Percentiles rank a stretch among this genome's conserved stretches.
These are phyloP conservation scores for Incumbomyces delicatus DNA, from an alignment of 2,329 filamentous ascomycete genomes.

Conservation along the genomic window DNA sequence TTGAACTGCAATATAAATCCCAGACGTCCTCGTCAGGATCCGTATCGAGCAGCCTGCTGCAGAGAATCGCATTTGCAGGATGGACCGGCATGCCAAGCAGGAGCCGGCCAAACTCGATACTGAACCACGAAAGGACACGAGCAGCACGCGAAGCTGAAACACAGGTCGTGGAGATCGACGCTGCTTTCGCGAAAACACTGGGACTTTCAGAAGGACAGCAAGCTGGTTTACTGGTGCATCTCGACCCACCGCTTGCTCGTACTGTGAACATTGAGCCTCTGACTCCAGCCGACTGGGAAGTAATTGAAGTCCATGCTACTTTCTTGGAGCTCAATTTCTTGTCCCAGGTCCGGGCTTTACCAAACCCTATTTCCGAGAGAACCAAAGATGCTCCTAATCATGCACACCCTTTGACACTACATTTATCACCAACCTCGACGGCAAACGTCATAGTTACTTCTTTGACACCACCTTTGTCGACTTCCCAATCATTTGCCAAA, in stretches of 20 bases:
- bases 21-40: slow-evolving; percentile 40
- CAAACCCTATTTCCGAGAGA: slow-evolving; percentile 60
- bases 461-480: slow-evolving; percentile 62
- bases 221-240: slow-evolving; percentile 59
- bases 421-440: slow-evolving; percentile 89
- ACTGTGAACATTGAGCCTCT: slow-evolving; percentile 95
- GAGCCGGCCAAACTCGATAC: slow-evolving; percentile 62
- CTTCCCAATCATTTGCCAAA: slow-evolving; percentile 72
- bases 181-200: slow-evolving; percentile 66
- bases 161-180: slow-evolving; percentile 73
- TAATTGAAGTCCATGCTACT: slow-evolving; percentile 92
- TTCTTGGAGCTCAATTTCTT: slow-evolving; percentile 92
- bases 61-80: slow-evolving; percentile 72
- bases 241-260: slow-evolving; percentile 83
- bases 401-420: slow-evolving; percentile 75
- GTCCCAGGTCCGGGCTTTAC: slow-evolving; percentile 83
- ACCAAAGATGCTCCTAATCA: slow-evolving; percentile 39
- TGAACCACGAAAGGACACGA: slow-evolving; percentile 42
- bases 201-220: slow-evolving; percentile 75
- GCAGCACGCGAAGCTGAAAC: slow-evolving; percentile 71
- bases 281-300: slow-evolving; percentile 93
- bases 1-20: slow-evolving; percentile 74
- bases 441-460: slow-evolving; percentile 82
- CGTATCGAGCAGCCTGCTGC: slow-evolving; percentile 38
- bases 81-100: slow-evolving; percentile 99